These are phyloP conservation scores for Globisporangium recalcitrans DNA, from an alignment of 352 stramenopile genomes.

Conservation along the genomic window DNA sequence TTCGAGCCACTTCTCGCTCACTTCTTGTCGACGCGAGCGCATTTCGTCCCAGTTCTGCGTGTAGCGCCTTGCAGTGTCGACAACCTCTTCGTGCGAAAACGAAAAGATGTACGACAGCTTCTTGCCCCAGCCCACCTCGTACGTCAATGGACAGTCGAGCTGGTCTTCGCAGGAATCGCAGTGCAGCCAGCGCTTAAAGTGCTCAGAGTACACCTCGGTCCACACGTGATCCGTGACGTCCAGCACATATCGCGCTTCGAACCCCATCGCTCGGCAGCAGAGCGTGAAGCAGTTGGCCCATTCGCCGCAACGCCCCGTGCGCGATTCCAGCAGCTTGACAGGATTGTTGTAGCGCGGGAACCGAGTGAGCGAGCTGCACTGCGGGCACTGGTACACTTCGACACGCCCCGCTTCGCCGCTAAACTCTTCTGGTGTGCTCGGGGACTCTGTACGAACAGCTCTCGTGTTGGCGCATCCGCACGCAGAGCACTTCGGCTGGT, in stretches of 20 bases:
- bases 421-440: slow-evolving; percentile 53
- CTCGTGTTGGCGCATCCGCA: slow-evolving; percentile 55
- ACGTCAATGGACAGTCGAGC: slow-evolving; percentile 90
- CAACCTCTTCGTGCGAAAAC: slow-evolving; percentile 82
- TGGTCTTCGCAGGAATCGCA: slow-evolving; percentile 93
- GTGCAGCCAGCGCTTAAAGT: slow-evolving; percentile 88
- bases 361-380: slow-evolving; percentile 46
- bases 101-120: slow-evolving; percentile 91
- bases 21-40: slow-evolving; percentile 50
- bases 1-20: slow-evolving; percentile 60
- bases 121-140: slow-evolving; percentile 95
- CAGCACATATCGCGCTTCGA: slow-evolving; percentile 89
- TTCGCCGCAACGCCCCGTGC: slow-evolving; percentile 87
- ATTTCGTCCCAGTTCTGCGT: slow-evolving; percentile 68
- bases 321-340: slow-evolving; percentile 79
- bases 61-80: slow-evolving; percentile 86
- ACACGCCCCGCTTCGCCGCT: slow-evolving; percentile 63
- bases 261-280: slow-evolving; percentile 85
- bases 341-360: slow-evolving; percentile 91
- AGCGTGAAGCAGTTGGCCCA: slow-evolving; percentile 94
- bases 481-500: slow-evolving; percentile 56
- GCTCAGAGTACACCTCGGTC: slow-evolving; percentile 88
- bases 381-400: slow-evolving; percentile 83
- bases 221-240: slow-evolving; percentile 96
- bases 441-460: slow-evolving; percentile 31